A percentile compares a stretch with the other conserved stretches of the same genome.
These are phyloP conservation scores for Naganishia randhawae DNA, from an alignment of 768 basidiomycete genomes.

Conservation along the genomic window DNA sequence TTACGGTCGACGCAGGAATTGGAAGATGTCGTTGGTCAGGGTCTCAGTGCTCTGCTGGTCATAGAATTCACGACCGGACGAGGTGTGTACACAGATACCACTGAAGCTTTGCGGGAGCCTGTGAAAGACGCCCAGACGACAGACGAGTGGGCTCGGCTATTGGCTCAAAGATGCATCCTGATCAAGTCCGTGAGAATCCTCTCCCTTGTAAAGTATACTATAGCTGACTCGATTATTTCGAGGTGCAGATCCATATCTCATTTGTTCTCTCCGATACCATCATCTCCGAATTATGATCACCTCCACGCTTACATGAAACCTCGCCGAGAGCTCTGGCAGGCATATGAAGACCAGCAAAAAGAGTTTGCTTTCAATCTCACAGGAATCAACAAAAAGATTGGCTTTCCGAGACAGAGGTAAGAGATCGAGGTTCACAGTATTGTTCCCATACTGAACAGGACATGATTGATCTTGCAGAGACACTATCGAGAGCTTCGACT, in stretches of 20 bases:
- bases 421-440: background rate
- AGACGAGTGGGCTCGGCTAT: constrained; percentile 68
- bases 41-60: constrained; percentile 22
- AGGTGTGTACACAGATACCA: background rate
- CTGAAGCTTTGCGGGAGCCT: constrained; percentile 36
- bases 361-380: constrained; percentile 22
- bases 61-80: constrained; percentile 25
- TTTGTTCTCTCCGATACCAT: constrained; percentile 67
- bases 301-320: constrained; percentile 39
- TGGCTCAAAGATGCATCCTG: constrained; percentile 73
- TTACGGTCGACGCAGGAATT: constrained; percentile 3
- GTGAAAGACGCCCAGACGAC: constrained; percentile 54
- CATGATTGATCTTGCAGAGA: constrained; percentile 4
- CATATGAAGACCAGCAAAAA: constrained; percentile 22
- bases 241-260: constrained; percentile 66
- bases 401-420: constrained; percentile 22
- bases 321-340: constrained; percentile 1
- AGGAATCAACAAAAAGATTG: constrained; percentile 20
- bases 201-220: background rate
- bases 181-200: constrained; percentile 62
- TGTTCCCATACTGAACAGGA: background rate
- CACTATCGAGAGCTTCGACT: constrained; percentile 73
- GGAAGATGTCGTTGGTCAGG: constrained; percentile 15
- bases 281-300: constrained; percentile 65
- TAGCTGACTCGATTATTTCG: background rate